Conservation (phyloP, 1,139 yeast species). For the Zygoascus sp. region DNA sequence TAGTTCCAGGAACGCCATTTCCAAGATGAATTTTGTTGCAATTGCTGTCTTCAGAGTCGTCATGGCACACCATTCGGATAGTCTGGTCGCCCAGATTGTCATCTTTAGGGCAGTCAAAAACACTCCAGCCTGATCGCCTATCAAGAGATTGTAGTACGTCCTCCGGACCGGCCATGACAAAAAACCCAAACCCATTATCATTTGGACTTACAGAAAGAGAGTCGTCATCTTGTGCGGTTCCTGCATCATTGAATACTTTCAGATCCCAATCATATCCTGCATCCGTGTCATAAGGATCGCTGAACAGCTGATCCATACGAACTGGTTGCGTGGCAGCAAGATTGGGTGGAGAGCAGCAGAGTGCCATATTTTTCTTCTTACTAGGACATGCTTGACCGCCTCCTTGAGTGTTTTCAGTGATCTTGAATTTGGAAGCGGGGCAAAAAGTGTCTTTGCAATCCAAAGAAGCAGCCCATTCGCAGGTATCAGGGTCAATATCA, state of each 20-base stretch:
- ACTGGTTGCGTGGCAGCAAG: background rate
- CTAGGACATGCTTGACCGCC: background rate
- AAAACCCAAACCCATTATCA: background rate
- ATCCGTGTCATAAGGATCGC: background rate
- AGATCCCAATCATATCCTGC: constrained; percentile 1
- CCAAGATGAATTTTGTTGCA: background rate
- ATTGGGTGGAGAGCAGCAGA: background rate
- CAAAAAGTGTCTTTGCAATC: background rate
- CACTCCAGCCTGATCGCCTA: background rate
- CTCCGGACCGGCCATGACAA: background rate
- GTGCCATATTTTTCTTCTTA: background rate
- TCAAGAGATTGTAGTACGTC: background rate
- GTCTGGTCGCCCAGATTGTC: background rate
- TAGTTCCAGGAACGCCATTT: constrained; percentile 1
- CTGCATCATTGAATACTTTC: background rate
- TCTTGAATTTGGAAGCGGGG: background rate
- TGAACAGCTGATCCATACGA: background rate
- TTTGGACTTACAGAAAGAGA: background rate
- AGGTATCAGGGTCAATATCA: background rate
- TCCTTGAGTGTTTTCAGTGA: background rate
- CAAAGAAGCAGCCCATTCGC: background rate
- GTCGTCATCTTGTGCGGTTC: background rate
- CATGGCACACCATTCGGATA: background rate
- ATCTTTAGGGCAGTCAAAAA: background rate
- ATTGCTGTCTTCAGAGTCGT: background rate